Base-by-base conservation (phyloP, 345 rosid species). In the Sisymbrium irio region DNA sequence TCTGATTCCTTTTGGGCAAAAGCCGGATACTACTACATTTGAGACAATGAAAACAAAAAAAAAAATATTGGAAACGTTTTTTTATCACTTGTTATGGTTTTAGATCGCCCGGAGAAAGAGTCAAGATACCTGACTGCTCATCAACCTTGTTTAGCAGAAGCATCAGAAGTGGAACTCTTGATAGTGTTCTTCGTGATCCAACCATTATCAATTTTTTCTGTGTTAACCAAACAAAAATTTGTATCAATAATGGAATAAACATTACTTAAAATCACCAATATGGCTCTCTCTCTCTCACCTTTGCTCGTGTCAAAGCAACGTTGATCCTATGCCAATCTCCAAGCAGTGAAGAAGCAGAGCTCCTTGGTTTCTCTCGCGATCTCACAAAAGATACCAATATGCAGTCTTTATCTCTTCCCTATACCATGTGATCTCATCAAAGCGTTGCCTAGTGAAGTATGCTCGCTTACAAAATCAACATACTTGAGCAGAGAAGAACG, bases 321-420 rank as follows among this genome's bases (percentile, higher is more conserved):
- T 95, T 94, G 73, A 91, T 91, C 83, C 98, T 82, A 75, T 89
- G 98, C 98, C 98, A 94, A 73, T 94, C 96, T 65, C 91, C 97
- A 41, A 94, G 93, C 77, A 94, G 78, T 40, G 98, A 89, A 33
- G 95, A 82, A 40, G 73, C 79, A 65, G 77, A 84, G 37, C 62
- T 82, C 68, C 68, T 88, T 7, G 88, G 90, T 72, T 87, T 89
- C 81, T 87, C 90, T 36, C 65, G 67, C 11, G 95, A 89, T 77
- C 95, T 83, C 49, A 88, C 98, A 68, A 94, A 94, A 1, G 98
- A 94, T 12, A 89, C 83, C 70, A 93, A 25, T 83, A 94, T 85
- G 84, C 98, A 91, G 71, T 89, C 98, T 72, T 91, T 94, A 75
- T 94, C 98, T 76, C 98, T 82, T 78, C 98, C 98, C 99, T 89